Conservation (phyloP, 345 rosid genomes). For the Syzygium aromaticum region DNA sequence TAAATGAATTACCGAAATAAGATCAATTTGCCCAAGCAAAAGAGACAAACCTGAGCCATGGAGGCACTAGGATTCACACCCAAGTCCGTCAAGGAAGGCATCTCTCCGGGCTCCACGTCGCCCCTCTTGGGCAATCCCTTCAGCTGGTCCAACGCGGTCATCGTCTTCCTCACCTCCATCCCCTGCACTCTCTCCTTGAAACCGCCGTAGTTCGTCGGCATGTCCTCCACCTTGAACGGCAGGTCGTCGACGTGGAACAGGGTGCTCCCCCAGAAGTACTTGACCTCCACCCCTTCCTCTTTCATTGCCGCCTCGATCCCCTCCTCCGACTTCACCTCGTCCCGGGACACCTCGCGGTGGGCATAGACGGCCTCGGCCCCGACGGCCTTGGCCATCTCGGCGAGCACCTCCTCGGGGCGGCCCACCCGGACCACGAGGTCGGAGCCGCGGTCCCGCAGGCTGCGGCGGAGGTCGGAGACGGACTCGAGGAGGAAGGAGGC, state of each 20-base stretch:
- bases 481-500: conserved; percentile 84
- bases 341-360: conserved; percentile 80
- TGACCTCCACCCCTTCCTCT: conserved; percentile 85
- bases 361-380: conserved; percentile 95
- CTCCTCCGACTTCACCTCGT: conserved; percentile 82
- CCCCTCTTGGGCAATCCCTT: conserved; percentile 86
- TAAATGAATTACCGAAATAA: not conserved
- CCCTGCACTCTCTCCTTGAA: conserved; percentile 73
- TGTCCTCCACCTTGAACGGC: conserved; percentile 78
- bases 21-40: not conserved
- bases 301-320: conserved; percentile 78
- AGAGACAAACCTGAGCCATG: conserved; percentile 49
- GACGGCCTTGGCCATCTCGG: conserved; percentile 72
- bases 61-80: conserved; percentile 54
- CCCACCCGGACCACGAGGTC: conserved; percentile 90
- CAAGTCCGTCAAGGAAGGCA: conserved; percentile 80
- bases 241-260: conserved; percentile 87
- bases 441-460: conserved; percentile 83
- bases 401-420: conserved; percentile 65
- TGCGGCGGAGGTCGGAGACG: conserved; percentile 86
- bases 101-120: conserved; percentile 86
- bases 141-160: conserved; percentile 73
- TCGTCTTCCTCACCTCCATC: conserved; percentile 77
- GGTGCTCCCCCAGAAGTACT: conserved; percentile 96
- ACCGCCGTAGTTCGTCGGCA: conserved; percentile 73